Base-by-base conservation (phyloP, 352 stramenopile species). In the Phytophthora quininea region DNA sequence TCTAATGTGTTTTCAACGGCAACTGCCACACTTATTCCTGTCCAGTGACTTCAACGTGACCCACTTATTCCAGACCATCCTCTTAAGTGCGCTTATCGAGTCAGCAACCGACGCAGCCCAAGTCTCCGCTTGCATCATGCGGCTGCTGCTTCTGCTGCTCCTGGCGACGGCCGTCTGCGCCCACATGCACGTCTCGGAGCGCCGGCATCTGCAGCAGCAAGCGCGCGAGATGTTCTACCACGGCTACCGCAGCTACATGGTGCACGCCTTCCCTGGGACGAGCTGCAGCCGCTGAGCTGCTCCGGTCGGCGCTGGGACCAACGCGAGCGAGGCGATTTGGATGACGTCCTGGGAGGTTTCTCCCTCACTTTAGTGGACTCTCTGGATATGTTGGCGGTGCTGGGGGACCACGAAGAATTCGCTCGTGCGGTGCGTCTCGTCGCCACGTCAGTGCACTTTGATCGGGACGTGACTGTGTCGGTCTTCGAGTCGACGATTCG, bases 401-500 rank as follows among this genome's bases (percentile, higher is more conserved):
- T 97, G 0, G 86, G 88, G n/a, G 84, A 97, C 67, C 76, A 84
- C 35, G 74, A 86, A 48, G 83, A 92, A 61, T 97, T 97, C 61
- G 72, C 58, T 8, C 73, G 76, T 27, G 86, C 87, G 24, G 81
- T 97, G 35, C 65, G 77, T 32, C 78, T 92, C 50, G 79, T 94
- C 24, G 61, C 80, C 27, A 62, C 75, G 24, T 74, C 74, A 48
- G 82, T 95, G 5, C 60, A 71, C 1, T 97, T 98, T 35, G 88
- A 98, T 45, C 77, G 87, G 5, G 88, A 98, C 69, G 86, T 97
- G 50, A 96, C 82, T 15, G 90, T 98, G 33, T 97, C 89, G 4
- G 87, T 98, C 14, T 98, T 98, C 40, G 95, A 98, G 67, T 90
- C 91, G 8, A 98, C 86, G 12, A 98, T 98, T 69, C 87, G 95